phyloP scores from a whole-genome alignment of 257 asterid genomes.

The Solanum etuberosum region DNA sequence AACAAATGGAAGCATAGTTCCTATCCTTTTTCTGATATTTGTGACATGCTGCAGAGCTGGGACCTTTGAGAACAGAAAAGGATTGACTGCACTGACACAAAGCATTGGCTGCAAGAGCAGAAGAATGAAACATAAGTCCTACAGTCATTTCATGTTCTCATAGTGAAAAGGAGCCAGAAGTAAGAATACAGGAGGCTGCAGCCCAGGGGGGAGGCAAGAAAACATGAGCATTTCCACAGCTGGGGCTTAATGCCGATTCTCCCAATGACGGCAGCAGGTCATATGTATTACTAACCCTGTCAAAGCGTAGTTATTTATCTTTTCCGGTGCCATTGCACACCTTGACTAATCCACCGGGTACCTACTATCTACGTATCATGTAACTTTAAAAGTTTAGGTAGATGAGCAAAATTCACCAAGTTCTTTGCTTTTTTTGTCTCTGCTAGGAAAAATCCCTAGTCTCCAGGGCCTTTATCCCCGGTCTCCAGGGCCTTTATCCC shows the following conservation, averaged over 20 bases:
- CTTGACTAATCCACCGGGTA: neutral
- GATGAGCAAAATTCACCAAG: neutral
- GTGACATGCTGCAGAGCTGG: constrained; percentile 89
- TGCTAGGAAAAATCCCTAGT: neutral
- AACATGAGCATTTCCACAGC: neutral
- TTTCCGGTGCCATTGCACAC: neutral
- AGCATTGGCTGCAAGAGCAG: constrained; percentile 88
- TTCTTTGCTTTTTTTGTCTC: neutral
- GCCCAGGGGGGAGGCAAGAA: neutral
- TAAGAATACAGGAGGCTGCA: neutral
- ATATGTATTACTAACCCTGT: neutral
- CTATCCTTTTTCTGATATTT: constrained; percentile 60
- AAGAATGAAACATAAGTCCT: constrained; percentile 7
- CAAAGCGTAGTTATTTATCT: neutral
- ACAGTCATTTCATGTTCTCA: neutral
- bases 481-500: neutral
- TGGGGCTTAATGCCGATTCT: neutral
- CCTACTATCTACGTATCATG: neutral
- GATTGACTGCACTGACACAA: constrained; percentile 94
- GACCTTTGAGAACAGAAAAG: constrained; percentile 69
- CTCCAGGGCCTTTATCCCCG: neutral
- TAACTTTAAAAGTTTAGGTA: neutral
- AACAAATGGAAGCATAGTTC: constrained; percentile 67
- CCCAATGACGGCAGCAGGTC: neutral
- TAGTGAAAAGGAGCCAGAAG: neutral